A percentile compares a stretch with the other conserved stretches of the same genome.
These are phyloP conservation scores for Paramecium pentaurelia DNA, from an alignment of 73 alveolate genomes.

Conservation along the genomic window DNA sequence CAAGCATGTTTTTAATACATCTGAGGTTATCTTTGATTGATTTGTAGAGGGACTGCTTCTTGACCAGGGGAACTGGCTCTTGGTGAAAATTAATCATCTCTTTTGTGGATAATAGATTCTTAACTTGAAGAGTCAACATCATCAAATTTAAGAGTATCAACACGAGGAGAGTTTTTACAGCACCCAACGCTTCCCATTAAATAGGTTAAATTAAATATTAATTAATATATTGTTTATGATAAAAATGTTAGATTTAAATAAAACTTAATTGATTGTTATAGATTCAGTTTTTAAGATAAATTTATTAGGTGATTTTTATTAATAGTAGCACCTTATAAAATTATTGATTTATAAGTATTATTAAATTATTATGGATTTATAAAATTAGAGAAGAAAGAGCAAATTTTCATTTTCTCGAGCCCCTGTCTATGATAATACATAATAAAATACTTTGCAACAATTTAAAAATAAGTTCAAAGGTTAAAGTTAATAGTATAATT, in stretches of 20 bases:
- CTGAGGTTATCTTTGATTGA: not conserved
- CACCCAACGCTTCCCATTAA: not conserved
- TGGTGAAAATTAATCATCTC: not conserved
- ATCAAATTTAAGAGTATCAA: not conserved
- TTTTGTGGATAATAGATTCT: not conserved
- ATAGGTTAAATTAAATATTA: not conserved
- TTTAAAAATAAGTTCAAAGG: slow-evolving; percentile 26
- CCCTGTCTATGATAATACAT: not conserved
- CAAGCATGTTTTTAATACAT: not conserved
- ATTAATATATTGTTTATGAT: not conserved
- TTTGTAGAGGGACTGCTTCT: not conserved
- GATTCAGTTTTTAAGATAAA: not conserved
- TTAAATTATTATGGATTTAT: not conserved
- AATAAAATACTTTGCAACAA: not conserved
- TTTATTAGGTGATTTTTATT: not conserved
- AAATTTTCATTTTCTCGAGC: slow-evolving; percentile 26
- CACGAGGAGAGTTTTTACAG: not conserved
- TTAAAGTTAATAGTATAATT: not conserved
- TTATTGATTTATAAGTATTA: not conserved
- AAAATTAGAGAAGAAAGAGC: slow-evolving; percentile 5
- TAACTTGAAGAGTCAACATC: not conserved
- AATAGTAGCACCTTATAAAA: not conserved
- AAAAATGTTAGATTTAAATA: not conserved
- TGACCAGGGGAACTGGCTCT: not conserved
- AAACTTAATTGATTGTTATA: not conserved